phyloP scores from a whole-genome alignment of 495 filamentous ascomycete species.

The Chaetomium tenue region DNA sequence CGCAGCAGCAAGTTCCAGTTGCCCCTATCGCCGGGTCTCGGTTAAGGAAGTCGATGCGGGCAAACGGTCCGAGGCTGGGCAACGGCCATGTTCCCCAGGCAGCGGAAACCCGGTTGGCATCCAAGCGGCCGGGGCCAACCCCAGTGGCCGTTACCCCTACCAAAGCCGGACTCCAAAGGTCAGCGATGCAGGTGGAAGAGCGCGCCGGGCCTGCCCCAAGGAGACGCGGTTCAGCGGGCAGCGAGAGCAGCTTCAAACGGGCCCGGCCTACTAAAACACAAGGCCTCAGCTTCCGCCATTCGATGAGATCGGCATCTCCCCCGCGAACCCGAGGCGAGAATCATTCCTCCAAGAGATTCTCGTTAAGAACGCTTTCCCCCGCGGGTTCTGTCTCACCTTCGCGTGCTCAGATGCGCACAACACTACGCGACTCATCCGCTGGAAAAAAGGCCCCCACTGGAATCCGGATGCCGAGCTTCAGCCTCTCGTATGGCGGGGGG shows the following conservation, averaged over 20 bases:
- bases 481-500: slow-evolving; percentile 30
- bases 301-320: slow-evolving; percentile 42
- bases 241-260: slow-evolving; percentile 53
- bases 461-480: slow-evolving; percentile 39
- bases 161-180: slow-evolving; percentile 7
- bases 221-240: slow-evolving; percentile 46
- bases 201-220: slow-evolving; percentile 23
- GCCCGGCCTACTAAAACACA: slow-evolving; percentile 28
- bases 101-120: not conserved
- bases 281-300: slow-evolving; percentile 41
- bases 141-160: slow-evolving; percentile 9
- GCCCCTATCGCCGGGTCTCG: slow-evolving; percentile 15
- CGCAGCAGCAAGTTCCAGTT: slow-evolving; percentile 17
- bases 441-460: slow-evolving; percentile 28
- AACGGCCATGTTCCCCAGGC: slow-evolving; percentile 4
- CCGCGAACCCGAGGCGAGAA: slow-evolving; percentile 21
- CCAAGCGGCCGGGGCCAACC: slow-evolving; percentile 16
- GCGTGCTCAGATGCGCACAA: slow-evolving; percentile 33
- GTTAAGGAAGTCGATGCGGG: slow-evolving; percentile 37
- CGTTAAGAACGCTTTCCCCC: slow-evolving; percentile 43
- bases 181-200: slow-evolving; percentile 19
- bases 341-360: slow-evolving; percentile 40
- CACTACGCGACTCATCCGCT: slow-evolving; percentile 29
- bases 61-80: slow-evolving; percentile 4
- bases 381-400: slow-evolving; percentile 28